These are phyloP conservation scores for Handroanthus guayacan DNA, from an alignment of 257 asterid genomes.

Conservation along the genomic window DNA sequence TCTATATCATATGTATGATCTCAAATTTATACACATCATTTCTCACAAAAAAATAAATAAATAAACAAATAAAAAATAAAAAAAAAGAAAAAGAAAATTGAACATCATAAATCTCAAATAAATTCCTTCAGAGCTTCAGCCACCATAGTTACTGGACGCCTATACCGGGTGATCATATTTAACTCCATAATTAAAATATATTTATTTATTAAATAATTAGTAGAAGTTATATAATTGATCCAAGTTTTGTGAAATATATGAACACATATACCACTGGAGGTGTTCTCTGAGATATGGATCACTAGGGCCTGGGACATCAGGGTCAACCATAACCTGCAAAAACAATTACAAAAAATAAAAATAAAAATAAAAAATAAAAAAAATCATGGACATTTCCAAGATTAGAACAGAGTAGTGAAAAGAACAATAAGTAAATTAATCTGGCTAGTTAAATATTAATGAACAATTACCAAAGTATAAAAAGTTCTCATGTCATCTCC, in stretches of 20 bases:
- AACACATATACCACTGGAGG: constrained; percentile 69
- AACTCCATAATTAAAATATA: not conserved
- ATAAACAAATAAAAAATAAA: too few relatives aligned
- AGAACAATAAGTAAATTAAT: not conserved
- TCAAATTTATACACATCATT: too few relatives aligned
- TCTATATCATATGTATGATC: too few relatives aligned
- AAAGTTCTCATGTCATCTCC: constrained; percentile 77
- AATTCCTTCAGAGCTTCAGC: too few relatives aligned
- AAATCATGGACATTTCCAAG: not conserved
- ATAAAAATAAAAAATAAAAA: not conserved
- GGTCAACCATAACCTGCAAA: constrained; percentile 82
- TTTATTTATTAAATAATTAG: not conserved
- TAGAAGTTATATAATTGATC: not conserved
- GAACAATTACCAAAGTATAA: constrained; percentile 63
- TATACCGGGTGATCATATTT: too few relatives aligned
- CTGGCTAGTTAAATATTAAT: not conserved
- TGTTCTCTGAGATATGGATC: constrained; percentile 88
- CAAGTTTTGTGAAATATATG: not conserved
- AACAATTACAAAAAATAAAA: not conserved
- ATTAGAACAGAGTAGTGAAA: not conserved
- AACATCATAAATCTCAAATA: too few relatives aligned
- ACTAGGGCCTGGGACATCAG: constrained; percentile 94
- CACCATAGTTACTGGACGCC: too few relatives aligned
- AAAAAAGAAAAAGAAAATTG: too few relatives aligned
- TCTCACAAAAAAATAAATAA: too few relatives aligned